phyloP scores from a whole-genome alignment of 257 asterid genomes.

The Anisodus tanguticus region DNA sequence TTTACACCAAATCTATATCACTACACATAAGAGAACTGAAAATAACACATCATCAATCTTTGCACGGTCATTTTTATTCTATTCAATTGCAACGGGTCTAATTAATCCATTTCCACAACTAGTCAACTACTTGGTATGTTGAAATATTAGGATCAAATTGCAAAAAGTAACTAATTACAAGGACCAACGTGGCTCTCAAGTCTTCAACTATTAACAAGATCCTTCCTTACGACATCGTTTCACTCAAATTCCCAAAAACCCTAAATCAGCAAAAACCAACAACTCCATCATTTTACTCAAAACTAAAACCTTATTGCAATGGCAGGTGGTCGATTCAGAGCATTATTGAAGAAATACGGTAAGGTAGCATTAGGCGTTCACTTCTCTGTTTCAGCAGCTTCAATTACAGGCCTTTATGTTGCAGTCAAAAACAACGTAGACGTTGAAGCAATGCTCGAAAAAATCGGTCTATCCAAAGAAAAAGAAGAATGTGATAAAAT shows the following conservation, averaged over 20 bases:
- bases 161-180: not conserved
- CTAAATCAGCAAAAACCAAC: not conserved
- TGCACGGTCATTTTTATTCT: no score
- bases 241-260: not conserved
- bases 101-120: no score
- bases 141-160: not conserved
- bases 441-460: conserved; percentile 76
- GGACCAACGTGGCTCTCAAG: conserved; percentile 14
- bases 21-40: no score
- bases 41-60: no score
- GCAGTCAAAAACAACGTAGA: conserved; percentile 87
- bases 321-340: conserved; percentile 67
- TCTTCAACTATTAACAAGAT: not conserved
- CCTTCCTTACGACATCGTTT: not conserved
- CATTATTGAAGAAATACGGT: conserved; percentile 78
- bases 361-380: conserved; percentile 90
- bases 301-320: conserved; percentile 32
- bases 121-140: no score
- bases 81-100: no score
- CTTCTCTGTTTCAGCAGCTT: conserved; percentile 78
- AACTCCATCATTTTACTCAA: not conserved
- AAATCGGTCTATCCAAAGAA: conserved; percentile 50
- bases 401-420: conserved; percentile 71
- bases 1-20: no score
- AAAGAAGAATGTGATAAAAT: not conserved